Evolutionary conservation across 257 asterid species (phyloP).

Genomic region (Solanum piurae): DNA sequence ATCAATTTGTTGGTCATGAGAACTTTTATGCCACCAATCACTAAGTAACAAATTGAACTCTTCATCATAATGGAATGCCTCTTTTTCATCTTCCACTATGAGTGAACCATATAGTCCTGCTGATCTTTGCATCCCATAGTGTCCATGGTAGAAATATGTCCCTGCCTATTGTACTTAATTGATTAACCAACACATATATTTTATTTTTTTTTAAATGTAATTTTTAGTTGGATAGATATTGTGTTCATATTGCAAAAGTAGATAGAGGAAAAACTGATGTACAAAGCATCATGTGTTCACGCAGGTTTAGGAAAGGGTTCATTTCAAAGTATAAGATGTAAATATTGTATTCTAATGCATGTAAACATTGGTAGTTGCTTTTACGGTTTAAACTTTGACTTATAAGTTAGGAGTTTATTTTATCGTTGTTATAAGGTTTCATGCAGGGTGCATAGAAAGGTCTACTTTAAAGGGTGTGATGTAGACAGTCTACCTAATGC

Average conservation of each 20-base stretch:
- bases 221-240: not conserved
- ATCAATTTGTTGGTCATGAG: constrained; percentile 59
- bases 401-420: not conserved
- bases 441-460: not conserved
- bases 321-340: not conserved
- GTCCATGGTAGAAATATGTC: constrained; percentile 89
- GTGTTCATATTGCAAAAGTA: not conserved
- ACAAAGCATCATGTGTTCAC: not conserved
- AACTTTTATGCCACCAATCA: constrained; percentile 78
- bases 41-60: constrained; percentile 55
- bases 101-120: constrained; percentile 73
- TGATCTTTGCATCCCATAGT: constrained; percentile 91
- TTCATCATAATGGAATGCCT: constrained; percentile 49
- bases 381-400: not conserved
- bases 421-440: not conserved
- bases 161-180: constrained; percentile 38
- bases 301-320: not conserved
- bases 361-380: not conserved
- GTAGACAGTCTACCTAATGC: not conserved
- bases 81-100: constrained; percentile 51
- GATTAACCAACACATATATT: not conserved
- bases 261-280: not conserved
- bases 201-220: not conserved
- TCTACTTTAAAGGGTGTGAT: no score
- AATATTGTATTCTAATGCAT: not conserved